These are phyloP conservation scores for Botryosphaeria dothidea DNA, from an alignment of 2,329 filamentous ascomycete species.

Conservation along the genomic window DNA sequence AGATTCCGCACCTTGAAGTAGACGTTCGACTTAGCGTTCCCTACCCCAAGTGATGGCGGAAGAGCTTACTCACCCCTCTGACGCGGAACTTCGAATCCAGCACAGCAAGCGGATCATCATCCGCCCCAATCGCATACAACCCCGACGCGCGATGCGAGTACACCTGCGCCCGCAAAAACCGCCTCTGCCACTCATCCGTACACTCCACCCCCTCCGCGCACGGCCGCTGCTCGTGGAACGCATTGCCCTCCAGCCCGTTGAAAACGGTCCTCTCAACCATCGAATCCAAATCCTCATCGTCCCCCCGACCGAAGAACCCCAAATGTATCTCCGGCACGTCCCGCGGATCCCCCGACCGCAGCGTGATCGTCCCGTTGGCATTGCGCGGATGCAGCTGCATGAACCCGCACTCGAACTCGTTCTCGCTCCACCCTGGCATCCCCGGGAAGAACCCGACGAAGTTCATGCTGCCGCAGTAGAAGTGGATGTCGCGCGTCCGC, in stretches of 20 bases:
- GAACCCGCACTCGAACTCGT: slow-evolving; percentile 49
- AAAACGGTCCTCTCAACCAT: slow-evolving; percentile 54
- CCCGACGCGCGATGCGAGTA: slow-evolving; percentile 57
- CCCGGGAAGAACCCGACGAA: slow-evolving; percentile 33
- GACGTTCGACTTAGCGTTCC: no score
- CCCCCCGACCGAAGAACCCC: slow-evolving; percentile 46
- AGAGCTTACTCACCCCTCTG: slow-evolving; percentile 53
- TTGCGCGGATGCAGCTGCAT: slow-evolving; percentile 59
- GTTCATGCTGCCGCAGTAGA: slow-evolving; percentile 31
- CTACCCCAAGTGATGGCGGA: no score
- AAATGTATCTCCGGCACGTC: slow-evolving; percentile 60
- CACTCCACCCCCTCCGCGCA: slow-evolving; percentile 37
- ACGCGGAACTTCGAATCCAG: slow-evolving; percentile 60
- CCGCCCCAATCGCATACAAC: slow-evolving; percentile 56
- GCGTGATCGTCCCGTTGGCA: slow-evolving; percentile 59
- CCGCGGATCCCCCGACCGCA: slow-evolving; percentile 62
- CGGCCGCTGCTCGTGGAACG: slow-evolving; percentile 30
- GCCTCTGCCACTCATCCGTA: slow-evolving; percentile 43
- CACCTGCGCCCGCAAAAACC: slow-evolving; percentile 30
- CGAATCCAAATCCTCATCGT: slow-evolving; percentile 53
- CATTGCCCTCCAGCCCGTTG: slow-evolving; percentile 5
- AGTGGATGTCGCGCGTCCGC: slow-evolving; percentile 29
- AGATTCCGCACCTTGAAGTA: no score
- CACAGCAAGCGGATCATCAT: slow-evolving; percentile 55
- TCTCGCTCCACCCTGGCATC: not conserved